These are phyloP conservation scores for Holtermanniella nyarrowii DNA, from an alignment of 768 basidiomycete genomes.

Conservation along the genomic window DNA sequence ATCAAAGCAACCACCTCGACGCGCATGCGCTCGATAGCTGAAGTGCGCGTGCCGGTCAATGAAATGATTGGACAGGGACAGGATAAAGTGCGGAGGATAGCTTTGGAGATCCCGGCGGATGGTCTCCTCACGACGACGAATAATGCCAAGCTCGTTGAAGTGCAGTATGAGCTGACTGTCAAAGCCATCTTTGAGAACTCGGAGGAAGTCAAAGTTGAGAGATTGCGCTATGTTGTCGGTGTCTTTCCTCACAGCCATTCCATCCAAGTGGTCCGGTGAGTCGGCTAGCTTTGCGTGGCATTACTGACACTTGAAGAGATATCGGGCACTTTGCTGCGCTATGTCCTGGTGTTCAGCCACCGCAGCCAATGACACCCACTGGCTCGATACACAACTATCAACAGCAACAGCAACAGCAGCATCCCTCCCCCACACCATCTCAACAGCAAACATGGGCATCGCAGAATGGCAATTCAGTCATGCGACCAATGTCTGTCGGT, in stretches of 20 bases:
- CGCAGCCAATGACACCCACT: not conserved
- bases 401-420: not conserved
- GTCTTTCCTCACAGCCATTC: conserved; percentile 21
- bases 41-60: conserved; percentile 62
- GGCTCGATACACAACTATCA: not conserved
- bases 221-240: conserved; percentile 29
- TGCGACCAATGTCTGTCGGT: no score
- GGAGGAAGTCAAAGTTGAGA: conserved; percentile 22
- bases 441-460: no score
- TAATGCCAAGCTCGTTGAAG: conserved; percentile 57
- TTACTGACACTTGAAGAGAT: conserved; percentile 11
- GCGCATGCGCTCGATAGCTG: conserved; percentile 51
- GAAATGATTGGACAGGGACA: conserved; percentile 61
- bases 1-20: conserved; percentile 45
- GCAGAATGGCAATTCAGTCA: no score
- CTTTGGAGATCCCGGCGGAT: conserved; percentile 46
- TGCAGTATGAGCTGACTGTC: conserved; percentile 65
- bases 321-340: conserved; percentile 25
- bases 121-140: conserved; percentile 74
- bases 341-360: conserved; percentile 9
- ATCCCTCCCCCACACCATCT: no score
- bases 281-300: not conserved
- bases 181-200: conserved; percentile 65
- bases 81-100: conserved; percentile 60
- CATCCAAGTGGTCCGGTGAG: conserved; percentile 32